Percentiles rank a stretch among this genome's conserved stretches.
phyloP scores from a whole-genome alignment of 345 rosid species.

The Sisymbrium irio region DNA sequence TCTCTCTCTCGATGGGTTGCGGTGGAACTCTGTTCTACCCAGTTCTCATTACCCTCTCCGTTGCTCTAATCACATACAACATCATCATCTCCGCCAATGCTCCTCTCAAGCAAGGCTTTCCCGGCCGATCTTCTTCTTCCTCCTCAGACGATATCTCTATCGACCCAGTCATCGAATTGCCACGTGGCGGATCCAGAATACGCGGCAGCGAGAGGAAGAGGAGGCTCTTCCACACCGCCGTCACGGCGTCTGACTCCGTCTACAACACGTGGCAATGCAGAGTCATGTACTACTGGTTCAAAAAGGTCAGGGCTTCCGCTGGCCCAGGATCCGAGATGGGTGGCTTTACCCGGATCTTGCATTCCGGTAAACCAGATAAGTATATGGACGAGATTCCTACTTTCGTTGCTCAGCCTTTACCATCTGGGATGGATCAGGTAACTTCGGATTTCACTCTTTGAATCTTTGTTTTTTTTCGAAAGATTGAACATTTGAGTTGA shows the following conservation, averaged over 20 bases:
- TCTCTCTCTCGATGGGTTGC: conserved; percentile 58
- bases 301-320: conserved; percentile 58
- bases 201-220: conserved; percentile 8
- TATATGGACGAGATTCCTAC: conserved; percentile 98
- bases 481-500: background rate
- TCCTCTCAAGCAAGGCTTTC: conserved; percentile 80
- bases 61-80: conserved; percentile 91
- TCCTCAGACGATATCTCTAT: conserved; percentile 33
- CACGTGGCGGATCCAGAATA: conserved; percentile 49
- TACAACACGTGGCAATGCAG: conserved; percentile 99
- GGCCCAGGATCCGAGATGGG: conserved; percentile 85
- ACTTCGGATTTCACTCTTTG: background rate
- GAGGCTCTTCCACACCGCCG: conserved; percentile 92
- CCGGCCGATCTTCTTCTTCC: conserved; percentile 55
- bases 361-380: conserved; percentile 79
- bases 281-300: conserved; percentile 97
- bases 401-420: conserved; percentile 87
- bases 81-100: conserved; percentile 92
- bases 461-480: background rate
- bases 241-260: conserved; percentile 90
- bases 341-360: conserved; percentile 94
- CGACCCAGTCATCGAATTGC: conserved; percentile 80
- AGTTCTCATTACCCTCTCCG: conserved; percentile 64
- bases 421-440: conserved; percentile 95
- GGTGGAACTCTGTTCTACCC: conserved; percentile 65